Base-by-base conservation (phyloP, 2,329 filamentous ascomycete species). In the Orbilia javanica region DNA sequence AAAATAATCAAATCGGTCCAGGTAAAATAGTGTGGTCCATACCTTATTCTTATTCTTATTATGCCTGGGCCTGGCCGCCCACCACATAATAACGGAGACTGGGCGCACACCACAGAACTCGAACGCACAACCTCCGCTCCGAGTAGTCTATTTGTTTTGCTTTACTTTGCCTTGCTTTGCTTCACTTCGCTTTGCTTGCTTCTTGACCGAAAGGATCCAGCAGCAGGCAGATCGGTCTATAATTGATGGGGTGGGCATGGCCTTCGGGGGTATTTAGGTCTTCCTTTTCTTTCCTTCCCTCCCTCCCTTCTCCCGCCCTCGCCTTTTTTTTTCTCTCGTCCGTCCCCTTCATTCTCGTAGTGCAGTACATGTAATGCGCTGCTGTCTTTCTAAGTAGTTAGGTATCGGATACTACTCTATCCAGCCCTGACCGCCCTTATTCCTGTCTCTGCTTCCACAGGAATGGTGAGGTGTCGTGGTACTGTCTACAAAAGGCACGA, bases 81-180 rank as follows among this genome's bases (percentile, higher is more conserved):
- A 64, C 60, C 44, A 44, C 60, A 46, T 64, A 44, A 64, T 46
- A 64, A 68, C 70, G 68, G 68, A 72, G 68, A 63, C 68, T 72
- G 68, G 68, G 68, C 68, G 68, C 68, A 55, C 68, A 72, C 57
- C 67, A 22, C 68, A 55, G 31, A 39, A 13, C 25, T 42, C 48
- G 57, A 72, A 72, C 55, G 57, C 57, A 70, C 53, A 70, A 70
- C 53, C 67, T 65, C 62, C 60, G 60, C 46, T 34, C 42, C 25
- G 5, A 31, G 18, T 13, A 20, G 36, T 67, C 46, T 55, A 36
- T 67, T 67, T 67, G 42, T 52, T 67, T 67, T 53, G 42, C 42
- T 44, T 44, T 44, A n/a, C 42, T 44, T 44, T 20, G 18, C 42
- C 20, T 8, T 44, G 39, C 39, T 44, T 44, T 44, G 39, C 39